A percentile compares a stretch with the other conserved stretches of the same genome.
phyloP scores from a whole-genome alignment of 306 rosid species.

The Lablab purpureus region DNA sequence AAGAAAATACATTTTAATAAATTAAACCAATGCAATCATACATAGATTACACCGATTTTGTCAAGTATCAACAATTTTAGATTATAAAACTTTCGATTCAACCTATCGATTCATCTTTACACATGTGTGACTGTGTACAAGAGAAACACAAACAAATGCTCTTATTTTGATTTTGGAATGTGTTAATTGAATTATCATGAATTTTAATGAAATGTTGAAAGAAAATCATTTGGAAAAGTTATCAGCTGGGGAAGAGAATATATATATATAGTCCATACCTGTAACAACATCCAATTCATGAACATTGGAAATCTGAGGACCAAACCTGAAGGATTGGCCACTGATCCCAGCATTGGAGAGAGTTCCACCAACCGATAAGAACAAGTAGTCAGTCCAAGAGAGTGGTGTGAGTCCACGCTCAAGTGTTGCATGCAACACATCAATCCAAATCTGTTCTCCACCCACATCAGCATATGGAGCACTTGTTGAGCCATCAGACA shows the following conservation, averaged over 20 bases:
- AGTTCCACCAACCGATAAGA: constrained; percentile 81
- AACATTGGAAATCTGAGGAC: constrained; percentile 88
- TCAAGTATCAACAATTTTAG: neutral
- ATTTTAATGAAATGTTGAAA: neutral
- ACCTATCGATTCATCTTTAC: neutral
- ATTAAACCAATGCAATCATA: neutral
- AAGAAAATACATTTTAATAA: no score
- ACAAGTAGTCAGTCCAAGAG: constrained; percentile 87
- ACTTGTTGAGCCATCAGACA: constrained; percentile 7
- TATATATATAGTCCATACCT: constrained; percentile 47
- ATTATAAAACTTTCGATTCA: neutral
- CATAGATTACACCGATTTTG: neutral
- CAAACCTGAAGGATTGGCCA: constrained; percentile 79
- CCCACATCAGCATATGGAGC: constrained; percentile 74
- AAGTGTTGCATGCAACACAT: constrained; percentile 66
- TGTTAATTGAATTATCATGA: neutral
- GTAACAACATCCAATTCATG: constrained; percentile 77
- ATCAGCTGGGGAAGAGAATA: neutral
- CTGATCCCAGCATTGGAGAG: constrained; percentile 92
- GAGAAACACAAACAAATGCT: no score
- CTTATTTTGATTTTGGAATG: neutral
- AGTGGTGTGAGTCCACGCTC: constrained; percentile 64
- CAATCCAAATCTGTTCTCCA: constrained; percentile 81
- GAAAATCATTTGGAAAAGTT: neutral
- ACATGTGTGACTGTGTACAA: neutral